phyloP scores from a whole-genome alignment of 768 basidiomycete genomes.

The Mycena albidolilacea region DNA sequence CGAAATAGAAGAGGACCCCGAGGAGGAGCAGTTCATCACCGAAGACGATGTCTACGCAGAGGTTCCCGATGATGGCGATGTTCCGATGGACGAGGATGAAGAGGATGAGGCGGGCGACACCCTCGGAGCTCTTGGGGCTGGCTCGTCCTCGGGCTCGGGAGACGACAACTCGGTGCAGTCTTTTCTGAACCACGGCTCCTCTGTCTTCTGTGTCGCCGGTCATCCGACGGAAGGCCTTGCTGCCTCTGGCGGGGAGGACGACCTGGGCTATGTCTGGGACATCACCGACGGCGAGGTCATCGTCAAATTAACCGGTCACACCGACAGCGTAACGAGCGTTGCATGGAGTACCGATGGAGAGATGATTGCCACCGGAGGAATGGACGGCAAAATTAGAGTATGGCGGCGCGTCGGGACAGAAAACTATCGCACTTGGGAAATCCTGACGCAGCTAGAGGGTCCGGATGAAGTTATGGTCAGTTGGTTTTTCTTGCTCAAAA shows the following conservation, averaged over 20 bases:
- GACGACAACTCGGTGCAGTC: conserved; percentile 79
- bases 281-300: conserved; percentile 85
- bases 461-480: conserved; percentile 96
- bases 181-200: conserved; percentile 77
- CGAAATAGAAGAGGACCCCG: conserved; percentile 61
- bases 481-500: conserved; percentile 30
- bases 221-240: conserved; percentile 90
- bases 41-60: conserved; percentile 77
- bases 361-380: conserved; percentile 95
- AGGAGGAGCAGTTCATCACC: conserved; percentile 74
- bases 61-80: conserved; percentile 75
- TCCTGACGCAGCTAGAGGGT: conserved; percentile 92
- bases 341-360: conserved; percentile 93
- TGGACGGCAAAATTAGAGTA: conserved; percentile 95
- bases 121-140: conserved; percentile 59
- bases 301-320: conserved; percentile 91
- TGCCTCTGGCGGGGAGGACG: conserved; percentile 95
- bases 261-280: conserved; percentile 95
- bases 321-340: conserved; percentile 87
- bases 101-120: conserved; percentile 60
- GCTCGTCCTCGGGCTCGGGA: conserved; percentile 55
- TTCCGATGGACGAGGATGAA: conserved; percentile 80
- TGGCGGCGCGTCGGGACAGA: conserved; percentile 90
- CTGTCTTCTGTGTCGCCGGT: conserved; percentile 87
- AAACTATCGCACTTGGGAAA: conserved; percentile 90